Evolutionary conservation across 2,329 filamentous ascomycete genomes (phyloP), one percentile per base, ranked within the genome.

Genomic region (Coleophoma eucalyptorum): DNA sequence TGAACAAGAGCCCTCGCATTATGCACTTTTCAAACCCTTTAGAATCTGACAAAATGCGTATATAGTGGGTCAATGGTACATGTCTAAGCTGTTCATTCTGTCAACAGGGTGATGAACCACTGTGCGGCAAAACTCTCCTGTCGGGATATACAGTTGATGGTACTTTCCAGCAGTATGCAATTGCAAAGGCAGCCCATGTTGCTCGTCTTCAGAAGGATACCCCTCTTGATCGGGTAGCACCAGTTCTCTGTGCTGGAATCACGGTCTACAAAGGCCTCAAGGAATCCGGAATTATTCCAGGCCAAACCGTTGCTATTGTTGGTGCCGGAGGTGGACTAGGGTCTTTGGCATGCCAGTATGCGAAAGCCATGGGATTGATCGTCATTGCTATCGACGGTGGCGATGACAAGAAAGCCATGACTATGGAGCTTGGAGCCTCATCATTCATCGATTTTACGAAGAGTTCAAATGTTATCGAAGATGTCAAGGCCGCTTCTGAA

Each of bases 131-230:
- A 53, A 83, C 89, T 20, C 73, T 80, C 33, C 81, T 96, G 37
- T 95, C 90, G 1, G 92, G 93, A 50, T 96, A 95, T 79, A 95
- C 90, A 4, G 90, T 96, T 66, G 89, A 96, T 67, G 92, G 92
- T 32, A 85, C 86, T 40, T 97, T 97, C 80, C 92, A 97, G 76
- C 85, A 96, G 76, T 97, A 96, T 75, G 83, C 81, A 68, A 82
- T 96, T 59, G 91, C 84, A 60, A 95, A 96, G 71, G 91, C 90
- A 15, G 83, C 87, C n/a, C 89, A 96, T 69, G 84, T 94, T n/a
- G 89, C 90, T 26, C 84, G 86, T 60, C 86, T 97, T 57, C 88
- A 89, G 58, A 87, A 92, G 70, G 82, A 87, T 15, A 80, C 86
- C 55, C 75, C 83, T 52, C 83, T 96, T 42, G 90, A 92, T 65